Evolutionary conservation across 352 stramenopile species (phyloP).

Genomic region (Phytophthora idaei): DNA sequence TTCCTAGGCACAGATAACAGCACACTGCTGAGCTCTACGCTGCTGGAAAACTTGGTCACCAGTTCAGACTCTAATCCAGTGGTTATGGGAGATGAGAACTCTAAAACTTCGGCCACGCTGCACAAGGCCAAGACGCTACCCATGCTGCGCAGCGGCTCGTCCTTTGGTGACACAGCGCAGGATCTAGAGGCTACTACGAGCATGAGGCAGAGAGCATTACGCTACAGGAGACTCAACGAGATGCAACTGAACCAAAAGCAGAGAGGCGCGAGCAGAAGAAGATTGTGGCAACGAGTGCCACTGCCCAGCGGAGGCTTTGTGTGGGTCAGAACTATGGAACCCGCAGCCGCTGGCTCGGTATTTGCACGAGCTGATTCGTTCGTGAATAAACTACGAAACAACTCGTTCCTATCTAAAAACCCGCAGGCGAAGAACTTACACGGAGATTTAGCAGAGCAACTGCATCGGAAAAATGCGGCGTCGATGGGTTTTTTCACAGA

Average conservation of each 20-base stretch:
- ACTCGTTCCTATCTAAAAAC: constrained; percentile 64
- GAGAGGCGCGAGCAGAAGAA: constrained; percentile 50
- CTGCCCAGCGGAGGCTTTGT: constrained; percentile 64
- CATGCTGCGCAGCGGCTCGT: constrained; percentile 31
- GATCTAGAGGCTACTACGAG: constrained; percentile 42
- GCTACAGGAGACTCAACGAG: constrained; percentile 67
- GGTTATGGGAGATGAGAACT: constrained; percentile 6
- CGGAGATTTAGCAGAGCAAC: constrained; percentile 59
- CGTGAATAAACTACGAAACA: constrained; percentile 59
- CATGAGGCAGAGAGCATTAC: constrained; percentile 58
- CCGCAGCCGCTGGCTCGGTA: constrained; percentile 15
- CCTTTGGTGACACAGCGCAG: constrained; percentile 20
- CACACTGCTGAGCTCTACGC: constrained; percentile 38
- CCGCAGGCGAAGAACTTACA: constrained; percentile 46
- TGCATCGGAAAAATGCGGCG: constrained; percentile 79
- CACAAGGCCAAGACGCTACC: constrained; percentile 40
- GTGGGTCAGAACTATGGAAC: constrained; percentile 59
- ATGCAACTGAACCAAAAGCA: constrained; percentile 77
- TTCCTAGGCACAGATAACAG: constrained; percentile 36
- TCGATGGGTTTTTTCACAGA: constrained; percentile 77
- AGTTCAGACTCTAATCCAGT: constrained; percentile 17
- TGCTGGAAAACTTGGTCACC: constrained; percentile 30
- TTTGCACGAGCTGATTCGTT: constrained; percentile 51
- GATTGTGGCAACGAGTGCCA: constrained; percentile 68
- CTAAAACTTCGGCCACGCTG: constrained; percentile 25